These are phyloP conservation scores for Salix suchowensis DNA, from an alignment of 345 rosid genomes.

Conservation along the genomic window DNA sequence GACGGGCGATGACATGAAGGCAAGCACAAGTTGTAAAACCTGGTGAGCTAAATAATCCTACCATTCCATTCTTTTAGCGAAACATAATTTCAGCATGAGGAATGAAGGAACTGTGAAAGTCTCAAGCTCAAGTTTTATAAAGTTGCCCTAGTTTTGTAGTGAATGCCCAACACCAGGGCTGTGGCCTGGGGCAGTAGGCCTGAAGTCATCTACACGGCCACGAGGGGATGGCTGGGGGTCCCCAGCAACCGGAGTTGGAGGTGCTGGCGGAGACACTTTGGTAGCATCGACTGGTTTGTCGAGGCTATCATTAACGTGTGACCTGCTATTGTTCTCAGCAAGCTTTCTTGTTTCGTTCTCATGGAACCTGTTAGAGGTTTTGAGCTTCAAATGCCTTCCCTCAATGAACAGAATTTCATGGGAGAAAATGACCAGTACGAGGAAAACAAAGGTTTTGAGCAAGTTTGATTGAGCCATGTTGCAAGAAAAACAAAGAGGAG, in stretches of 20 bases:
- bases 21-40: background rate
- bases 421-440: conserved; percentile 26
- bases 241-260: conserved; percentile 4
- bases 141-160: conserved; percentile 30
- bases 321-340: background rate
- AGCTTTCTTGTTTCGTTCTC: conserved; percentile 1
- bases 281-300: background rate
- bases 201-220: conserved; percentile 41
- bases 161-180: conserved; percentile 63
- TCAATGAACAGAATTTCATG: conserved; percentile 24
- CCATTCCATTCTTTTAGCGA: too few species aligned
- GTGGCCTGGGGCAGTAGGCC: conserved; percentile 61
- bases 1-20: background rate
- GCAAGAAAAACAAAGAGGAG: background rate
- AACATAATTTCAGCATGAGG: too few species aligned
- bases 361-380: conserved; percentile 7
- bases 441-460: conserved; percentile 20
- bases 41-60: too few species aligned
- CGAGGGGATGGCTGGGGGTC: conserved; percentile 20
- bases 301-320: background rate
- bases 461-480: conserved; percentile 44
- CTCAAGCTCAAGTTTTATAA: background rate
- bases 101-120: background rate
- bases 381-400: conserved; percentile 36
- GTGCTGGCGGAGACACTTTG: conserved; percentile 14